Evolutionary conservation across 345 rosid species (phyloP), one percentile per base, ranked within the genome.

Genomic region (Eucalyptus decipiens): DNA sequence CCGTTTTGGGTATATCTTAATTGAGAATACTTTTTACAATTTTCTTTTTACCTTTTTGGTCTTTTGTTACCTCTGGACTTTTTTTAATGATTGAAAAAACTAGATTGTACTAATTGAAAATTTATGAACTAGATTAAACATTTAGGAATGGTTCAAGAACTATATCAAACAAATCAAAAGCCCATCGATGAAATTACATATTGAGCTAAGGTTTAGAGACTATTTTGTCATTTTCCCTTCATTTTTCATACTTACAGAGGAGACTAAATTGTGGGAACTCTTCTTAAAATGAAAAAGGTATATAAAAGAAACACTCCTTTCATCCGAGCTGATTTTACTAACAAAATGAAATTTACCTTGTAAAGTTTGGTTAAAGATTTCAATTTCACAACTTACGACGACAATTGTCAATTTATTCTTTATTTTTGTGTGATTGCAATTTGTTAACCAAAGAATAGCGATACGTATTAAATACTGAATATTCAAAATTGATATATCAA

Each of bases 191-290:
- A 18, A 9, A 69, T 69, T 69, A 9, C 12, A 34, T 9, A 11
- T 19, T 5, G 3, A 6, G 2, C 24, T 11, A 69, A 18, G 1
- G 1, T 72, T 72, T 17, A 34, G 2, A 18, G 5, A 18, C 0
- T 34, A 34, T 72, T 72, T 5, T 5, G 4, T 1, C 0, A 34
- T 34, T 17, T 72, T 18, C 6, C 11, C 13, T 72, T 72, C 18
- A 69, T 69, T 69, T 34, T 69, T 69, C 23, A 3, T 5, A 18
- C 43, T 69, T 69, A 34, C 0, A 0, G 1, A 34, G 81, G 6
- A 34, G 24, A 17, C 40, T 34, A 0, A 3, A 4, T 13, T 21
- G 1, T 67, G 43, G 43, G 6, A 34, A 72, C 43, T 72, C 24
- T 6, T 72, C 43, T 34, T 1, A 69, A 69, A 1, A 32, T 69